Evolutionary conservation across 352 stramenopile genomes (phyloP).

Genomic region (Phytophthora pisi): DNA sequence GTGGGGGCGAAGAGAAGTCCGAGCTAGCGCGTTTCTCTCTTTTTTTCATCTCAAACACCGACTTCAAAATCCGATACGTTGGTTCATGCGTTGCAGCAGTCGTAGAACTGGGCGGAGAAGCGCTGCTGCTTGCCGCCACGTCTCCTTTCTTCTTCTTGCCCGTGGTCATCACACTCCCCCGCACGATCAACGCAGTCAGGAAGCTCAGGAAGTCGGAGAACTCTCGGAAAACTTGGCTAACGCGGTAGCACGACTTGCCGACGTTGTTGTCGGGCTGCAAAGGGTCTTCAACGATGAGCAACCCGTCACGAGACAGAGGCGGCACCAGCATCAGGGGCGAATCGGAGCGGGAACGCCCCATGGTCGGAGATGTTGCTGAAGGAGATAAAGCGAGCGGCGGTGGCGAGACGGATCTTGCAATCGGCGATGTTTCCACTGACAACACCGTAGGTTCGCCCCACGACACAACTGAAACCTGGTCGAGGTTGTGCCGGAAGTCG

Average conservation of each 20-base stretch:
- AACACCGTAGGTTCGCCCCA: constrained; percentile 27
- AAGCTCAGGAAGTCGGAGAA: constrained; percentile 88
- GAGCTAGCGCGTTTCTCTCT: constrained; percentile 52
- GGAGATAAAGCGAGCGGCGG: constrained; percentile 26
- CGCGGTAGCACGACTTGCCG: constrained; percentile 83
- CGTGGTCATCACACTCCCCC: constrained; percentile 72
- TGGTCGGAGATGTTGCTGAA: constrained; percentile 16
- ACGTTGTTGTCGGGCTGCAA: constrained; percentile 80
- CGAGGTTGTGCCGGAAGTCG: constrained; percentile 77
- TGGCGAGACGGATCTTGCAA: constrained; percentile 22
- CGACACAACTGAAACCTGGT: constrained; percentile 59
- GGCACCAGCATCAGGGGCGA: constrained; percentile 26
- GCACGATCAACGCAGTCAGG: constrained; percentile 80
- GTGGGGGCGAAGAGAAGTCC: constrained; percentile 37
- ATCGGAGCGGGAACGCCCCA: constrained; percentile 23
- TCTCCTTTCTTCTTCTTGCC: constrained; percentile 49
- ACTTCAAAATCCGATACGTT: constrained; percentile 65
- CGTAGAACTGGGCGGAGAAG: constrained; percentile 6
- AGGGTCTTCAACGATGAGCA: constrained; percentile 77
- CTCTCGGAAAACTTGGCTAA: constrained; percentile 83
- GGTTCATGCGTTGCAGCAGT: constrained; percentile 22
- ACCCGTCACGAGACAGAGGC: constrained; percentile 41
- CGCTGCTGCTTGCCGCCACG: constrained; percentile 3
- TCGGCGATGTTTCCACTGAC: constrained; percentile 17
- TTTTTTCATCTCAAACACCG: constrained; percentile 71